phyloP scores from a whole-genome alignment of 371 early-diverging fungal species.

The Rhizopus stolonifer region DNA sequence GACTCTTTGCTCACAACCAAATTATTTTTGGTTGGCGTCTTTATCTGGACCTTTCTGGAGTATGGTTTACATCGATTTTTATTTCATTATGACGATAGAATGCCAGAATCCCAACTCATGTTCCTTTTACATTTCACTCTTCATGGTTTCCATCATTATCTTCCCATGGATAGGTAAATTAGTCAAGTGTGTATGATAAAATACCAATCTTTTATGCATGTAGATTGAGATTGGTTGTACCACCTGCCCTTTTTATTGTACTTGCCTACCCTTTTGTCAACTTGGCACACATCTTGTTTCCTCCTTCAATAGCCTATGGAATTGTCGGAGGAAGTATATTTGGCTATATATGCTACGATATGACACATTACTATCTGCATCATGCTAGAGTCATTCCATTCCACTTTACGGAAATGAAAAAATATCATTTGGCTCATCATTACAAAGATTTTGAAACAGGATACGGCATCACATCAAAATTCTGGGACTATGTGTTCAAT shows the following conservation, averaged over 20 bases:
- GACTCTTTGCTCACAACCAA: slow-evolving; percentile 28
- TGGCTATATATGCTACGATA: slow-evolving; percentile 89
- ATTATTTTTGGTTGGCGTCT: slow-evolving; percentile 65
- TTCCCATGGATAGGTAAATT: slow-evolving; percentile 90
- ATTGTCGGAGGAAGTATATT: slow-evolving; percentile 69
- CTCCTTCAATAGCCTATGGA: slow-evolving; percentile 52
- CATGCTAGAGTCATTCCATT: slow-evolving; percentile 71
- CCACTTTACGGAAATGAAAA: slow-evolving; percentile 81
- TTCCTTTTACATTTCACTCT: slow-evolving; percentile 81
- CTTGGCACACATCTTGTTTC: slow-evolving; percentile 54
- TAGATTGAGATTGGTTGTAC: slow-evolving; percentile 88
- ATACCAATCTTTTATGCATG: neutral
- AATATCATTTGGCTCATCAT: slow-evolving; percentile 91
- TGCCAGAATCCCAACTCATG: slow-evolving; percentile 83
- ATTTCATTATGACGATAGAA: slow-evolving; percentile 85
- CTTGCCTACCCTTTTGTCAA: slow-evolving; percentile 59
- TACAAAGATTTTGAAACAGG: slow-evolving; percentile 83
- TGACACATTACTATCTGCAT: slow-evolving; percentile 91
- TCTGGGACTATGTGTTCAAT: slow-evolving; percentile 84
- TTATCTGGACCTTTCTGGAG: slow-evolving; percentile 81
- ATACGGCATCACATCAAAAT: slow-evolving; percentile 88
- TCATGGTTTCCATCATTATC: slow-evolving; percentile 94
- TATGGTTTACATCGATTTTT: slow-evolving; percentile 90
- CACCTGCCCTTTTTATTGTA: slow-evolving; percentile 75
- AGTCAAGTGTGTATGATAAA: too few species aligned